These are phyloP conservation scores for Malassezia brasiliensis DNA, from an alignment of 1,284 basidiomycete genomes.

Conservation along the genomic window DNA sequence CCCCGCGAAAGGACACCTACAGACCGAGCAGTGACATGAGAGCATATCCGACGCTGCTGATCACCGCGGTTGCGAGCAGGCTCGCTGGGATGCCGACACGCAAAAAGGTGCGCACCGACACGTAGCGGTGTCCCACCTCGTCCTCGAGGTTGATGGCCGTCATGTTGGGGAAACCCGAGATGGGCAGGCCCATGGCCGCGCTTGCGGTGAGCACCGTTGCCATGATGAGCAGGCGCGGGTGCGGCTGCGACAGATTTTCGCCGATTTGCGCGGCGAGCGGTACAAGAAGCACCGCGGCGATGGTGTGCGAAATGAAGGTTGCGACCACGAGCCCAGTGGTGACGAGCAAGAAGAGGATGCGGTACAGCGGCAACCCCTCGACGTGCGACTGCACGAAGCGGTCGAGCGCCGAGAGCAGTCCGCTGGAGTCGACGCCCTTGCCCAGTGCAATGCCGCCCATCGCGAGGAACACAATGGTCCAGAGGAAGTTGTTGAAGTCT, in stretches of 20 bases:
- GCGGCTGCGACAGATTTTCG: conserved; percentile 54
- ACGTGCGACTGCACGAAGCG: conserved; percentile 61
- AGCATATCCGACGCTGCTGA: conserved; percentile 39
- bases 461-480: conserved; percentile 48
- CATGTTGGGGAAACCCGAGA: conserved; percentile 85
- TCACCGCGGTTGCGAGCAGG: conserved; percentile 63
- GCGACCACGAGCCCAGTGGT: conserved; percentile 70
- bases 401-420: conserved; percentile 57
- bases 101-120: conserved; percentile 62
- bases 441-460: conserved; percentile 98
- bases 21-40: conserved; percentile 33
- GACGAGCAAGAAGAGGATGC: conserved; percentile 73
- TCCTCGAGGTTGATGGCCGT: conserved; percentile 72
- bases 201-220: conserved; percentile 81
- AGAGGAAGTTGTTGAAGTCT: conserved; percentile 48
- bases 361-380: conserved; percentile 64
- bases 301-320: conserved; percentile 51
- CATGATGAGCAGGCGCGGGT: conserved; percentile 46
- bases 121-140: conserved; percentile 69
- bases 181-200: conserved; percentile 94
- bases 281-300: conserved; percentile 87
- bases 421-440: conserved; percentile 82
- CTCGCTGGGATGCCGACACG: conserved; percentile 87
- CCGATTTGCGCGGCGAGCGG: conserved; percentile 91
- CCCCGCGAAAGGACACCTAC: not conserved